These are phyloP conservation scores for Micractinium conductrix DNA, from an alignment of 139 green algal species.

Conservation along the genomic window DNA sequence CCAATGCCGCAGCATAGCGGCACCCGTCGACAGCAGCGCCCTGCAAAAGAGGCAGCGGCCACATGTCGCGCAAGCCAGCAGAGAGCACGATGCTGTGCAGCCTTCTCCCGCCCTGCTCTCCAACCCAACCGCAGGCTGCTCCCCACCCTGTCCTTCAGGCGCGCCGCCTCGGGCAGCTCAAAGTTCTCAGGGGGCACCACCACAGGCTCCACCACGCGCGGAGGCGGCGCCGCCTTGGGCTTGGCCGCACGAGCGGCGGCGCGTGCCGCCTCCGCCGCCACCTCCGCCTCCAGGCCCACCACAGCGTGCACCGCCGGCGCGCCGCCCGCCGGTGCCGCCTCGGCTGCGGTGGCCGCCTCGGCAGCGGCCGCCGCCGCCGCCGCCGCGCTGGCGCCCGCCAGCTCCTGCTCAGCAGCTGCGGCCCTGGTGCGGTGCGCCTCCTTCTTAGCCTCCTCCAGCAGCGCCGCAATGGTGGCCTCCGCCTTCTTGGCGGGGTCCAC, in stretches of 20 bases:
- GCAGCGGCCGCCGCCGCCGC: not conserved
- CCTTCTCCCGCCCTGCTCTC: too few relatives aligned
- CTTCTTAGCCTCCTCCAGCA: constrained; percentile 31
- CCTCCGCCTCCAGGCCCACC: not conserved
- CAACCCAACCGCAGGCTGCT: constrained; percentile 17
- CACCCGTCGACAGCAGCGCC: too few relatives aligned
- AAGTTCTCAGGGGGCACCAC: constrained; percentile 29
- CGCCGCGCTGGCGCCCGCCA: constrained; percentile 5
- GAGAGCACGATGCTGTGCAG: too few relatives aligned
- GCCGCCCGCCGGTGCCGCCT: not conserved
- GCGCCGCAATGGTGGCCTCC: constrained; percentile 44
- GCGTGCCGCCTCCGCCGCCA: not conserved
- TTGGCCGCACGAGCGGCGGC: not conserved
- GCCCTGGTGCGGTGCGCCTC: constrained; percentile 23
- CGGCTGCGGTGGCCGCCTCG: not conserved
- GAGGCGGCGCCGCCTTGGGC: not conserved
- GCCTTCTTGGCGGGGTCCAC: constrained; percentile 42
- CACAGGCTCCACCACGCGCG: not conserved
- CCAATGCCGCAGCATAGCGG: too few relatives aligned
- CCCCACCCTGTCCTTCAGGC: constrained; percentile 20
- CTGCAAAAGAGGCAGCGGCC: too few relatives aligned
- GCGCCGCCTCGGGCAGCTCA: constrained; percentile 31
- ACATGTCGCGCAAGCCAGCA: too few relatives aligned
- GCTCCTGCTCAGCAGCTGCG: constrained; percentile 10
- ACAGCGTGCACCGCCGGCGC: not conserved